Evolutionary conservation across 2,329 filamentous ascomycete species (phyloP).

Genomic region (Pseudogymnoascus sp.): DNA sequence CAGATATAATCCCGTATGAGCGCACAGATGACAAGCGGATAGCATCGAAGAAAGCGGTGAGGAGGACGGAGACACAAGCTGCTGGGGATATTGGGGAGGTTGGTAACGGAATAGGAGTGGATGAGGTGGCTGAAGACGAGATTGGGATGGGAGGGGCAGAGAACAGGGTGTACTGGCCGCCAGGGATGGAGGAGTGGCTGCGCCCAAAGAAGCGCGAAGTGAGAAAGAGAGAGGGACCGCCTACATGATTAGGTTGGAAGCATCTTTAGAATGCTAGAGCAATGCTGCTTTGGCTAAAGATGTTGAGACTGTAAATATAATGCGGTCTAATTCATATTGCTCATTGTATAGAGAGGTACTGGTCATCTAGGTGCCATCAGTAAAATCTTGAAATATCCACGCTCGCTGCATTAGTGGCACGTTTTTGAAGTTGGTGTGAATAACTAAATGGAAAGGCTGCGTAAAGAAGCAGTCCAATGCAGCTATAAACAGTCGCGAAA

Average conservation of each 20-base stretch:
- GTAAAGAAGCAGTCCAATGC: no score
- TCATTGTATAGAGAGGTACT: not conserved
- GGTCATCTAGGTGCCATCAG: not conserved
- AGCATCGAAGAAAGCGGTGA: constrained; percentile 39
- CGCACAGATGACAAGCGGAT: constrained; percentile 67
- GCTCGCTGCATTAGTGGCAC: not conserved
- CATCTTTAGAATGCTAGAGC: not conserved
- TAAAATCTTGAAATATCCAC: not conserved
- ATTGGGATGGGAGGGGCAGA: constrained; percentile 81
- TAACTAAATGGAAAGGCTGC: not conserved
- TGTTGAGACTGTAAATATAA: not conserved
- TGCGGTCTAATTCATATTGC: not conserved
- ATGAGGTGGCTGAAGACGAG: constrained; percentile 48
- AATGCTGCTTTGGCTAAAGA: not conserved
- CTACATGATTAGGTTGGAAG: not conserved
- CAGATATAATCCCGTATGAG: constrained; percentile 70
- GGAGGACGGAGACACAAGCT: constrained; percentile 34
- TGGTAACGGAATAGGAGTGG: constrained; percentile 23
- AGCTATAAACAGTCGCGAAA: no score
- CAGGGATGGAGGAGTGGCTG: constrained; percentile 85
- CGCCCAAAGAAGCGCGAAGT: constrained; percentile 67
- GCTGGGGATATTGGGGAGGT: constrained; percentile 25
- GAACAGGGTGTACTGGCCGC: constrained; percentile 81
- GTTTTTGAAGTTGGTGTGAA: not conserved
- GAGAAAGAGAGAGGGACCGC: constrained; percentile 35